phyloP scores from a whole-genome alignment of 768 basidiomycete genomes.

The Mycena capillaripes region DNA sequence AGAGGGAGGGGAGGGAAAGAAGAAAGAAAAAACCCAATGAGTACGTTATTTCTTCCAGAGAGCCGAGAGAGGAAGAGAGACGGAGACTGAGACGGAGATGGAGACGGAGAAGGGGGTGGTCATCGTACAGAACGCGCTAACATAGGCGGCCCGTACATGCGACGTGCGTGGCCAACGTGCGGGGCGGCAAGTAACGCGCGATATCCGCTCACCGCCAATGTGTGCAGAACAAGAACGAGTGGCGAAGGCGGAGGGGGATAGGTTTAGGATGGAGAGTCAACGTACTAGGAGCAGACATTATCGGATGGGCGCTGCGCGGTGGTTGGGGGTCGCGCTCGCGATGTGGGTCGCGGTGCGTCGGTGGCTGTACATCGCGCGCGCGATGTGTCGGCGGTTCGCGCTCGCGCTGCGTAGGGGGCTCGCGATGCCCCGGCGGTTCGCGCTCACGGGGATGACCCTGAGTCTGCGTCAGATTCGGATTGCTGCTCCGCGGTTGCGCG shows the following conservation, averaged over 20 bases:
- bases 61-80: constrained; percentile 31
- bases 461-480: constrained; percentile 7
- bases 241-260: constrained; percentile 27
- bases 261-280: constrained; percentile 36
- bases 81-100: constrained; percentile 1
- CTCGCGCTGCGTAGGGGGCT: background rate
- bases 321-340: constrained; percentile 18
- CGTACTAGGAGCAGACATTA: constrained; percentile 39
- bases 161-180: constrained; percentile 5
- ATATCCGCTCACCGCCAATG: constrained; percentile 6
- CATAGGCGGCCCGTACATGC: background rate
- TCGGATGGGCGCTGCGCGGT: constrained; percentile 21
- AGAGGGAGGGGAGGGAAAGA: background rate
- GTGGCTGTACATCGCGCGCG: constrained; percentile 4
- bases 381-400: constrained; percentile 12
- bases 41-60: constrained; percentile 34
- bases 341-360: constrained; percentile 21
- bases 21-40: constrained; percentile 34
- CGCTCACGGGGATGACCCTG: constrained; percentile 24
- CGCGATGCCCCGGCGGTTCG: constrained; percentile 12
- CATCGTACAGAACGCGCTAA: background rate
- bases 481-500: constrained; percentile 4
- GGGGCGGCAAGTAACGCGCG: background rate
- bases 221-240: constrained; percentile 22
- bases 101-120: constrained; percentile 5